Conservation (phyloP, 148 eudicot species). For the Vaccinium vitisidaea region DNA sequence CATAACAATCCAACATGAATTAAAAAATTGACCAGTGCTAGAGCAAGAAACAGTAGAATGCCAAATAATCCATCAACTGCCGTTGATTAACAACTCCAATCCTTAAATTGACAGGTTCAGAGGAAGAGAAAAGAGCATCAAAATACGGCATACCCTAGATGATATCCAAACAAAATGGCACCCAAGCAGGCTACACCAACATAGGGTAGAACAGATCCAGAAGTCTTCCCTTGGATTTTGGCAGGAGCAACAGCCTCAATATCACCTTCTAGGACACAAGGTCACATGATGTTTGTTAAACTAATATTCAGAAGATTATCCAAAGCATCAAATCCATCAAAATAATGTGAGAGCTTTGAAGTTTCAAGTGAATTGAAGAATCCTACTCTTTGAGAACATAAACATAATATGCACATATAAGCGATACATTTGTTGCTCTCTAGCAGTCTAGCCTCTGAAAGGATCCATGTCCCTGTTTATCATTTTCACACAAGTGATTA, state of each 20-base stretch:
- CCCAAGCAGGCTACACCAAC: constrained; percentile 97
- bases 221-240: constrained; percentile 64
- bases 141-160: constrained; percentile 71
- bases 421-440: background rate
- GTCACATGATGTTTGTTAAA: constrained; percentile 18
- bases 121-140: background rate
- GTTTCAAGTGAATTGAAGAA: background rate
- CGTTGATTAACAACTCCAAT: background rate
- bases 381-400: background rate
- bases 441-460: background rate
- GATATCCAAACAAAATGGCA: constrained; percentile 96
- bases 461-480: background rate
- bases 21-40: constrained; percentile 4
- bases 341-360: background rate
- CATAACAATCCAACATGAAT: background rate
- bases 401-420: background rate
- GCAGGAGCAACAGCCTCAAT: constrained; percentile 53
- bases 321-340: background rate
- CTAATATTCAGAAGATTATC: background rate
- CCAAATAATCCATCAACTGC: background rate
- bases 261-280: constrained; percentile 49
- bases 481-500: background rate
- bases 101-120: background rate
- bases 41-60: background rate
- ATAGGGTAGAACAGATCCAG: constrained; percentile 79